phyloP scores from a whole-genome alignment of 768 basidiomycete species.

The Daedaleopsis sinensis region DNA sequence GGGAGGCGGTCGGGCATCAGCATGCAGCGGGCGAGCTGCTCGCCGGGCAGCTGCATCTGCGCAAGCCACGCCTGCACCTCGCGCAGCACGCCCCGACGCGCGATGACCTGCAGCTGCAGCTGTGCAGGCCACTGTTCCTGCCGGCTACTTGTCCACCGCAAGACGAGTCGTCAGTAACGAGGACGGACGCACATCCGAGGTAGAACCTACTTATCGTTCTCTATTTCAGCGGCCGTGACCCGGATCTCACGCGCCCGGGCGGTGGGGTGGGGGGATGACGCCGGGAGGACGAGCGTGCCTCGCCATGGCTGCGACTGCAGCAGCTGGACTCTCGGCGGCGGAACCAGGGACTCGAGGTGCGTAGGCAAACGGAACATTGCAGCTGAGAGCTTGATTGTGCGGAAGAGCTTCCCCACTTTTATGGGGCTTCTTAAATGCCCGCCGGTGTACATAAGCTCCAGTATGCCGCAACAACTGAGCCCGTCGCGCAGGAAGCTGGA shows the following conservation, averaged over 20 bases:
- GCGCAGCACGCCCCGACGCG: slow-evolving; percentile 42
- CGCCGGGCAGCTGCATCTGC: slow-evolving; percentile 45
- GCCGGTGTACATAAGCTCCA: slow-evolving; percentile 20
- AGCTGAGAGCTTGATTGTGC: slow-evolving; percentile 13
- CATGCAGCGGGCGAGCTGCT: slow-evolving; percentile 41
- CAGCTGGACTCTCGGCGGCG: slow-evolving; percentile 52
- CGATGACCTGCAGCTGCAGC: slow-evolving; percentile 46
- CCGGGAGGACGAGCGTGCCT: slow-evolving; percentile 55
- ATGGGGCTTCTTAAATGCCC: slow-evolving; percentile 17
- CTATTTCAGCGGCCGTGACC: slow-evolving; percentile 69
- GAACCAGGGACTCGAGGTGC: slow-evolving; percentile 59
- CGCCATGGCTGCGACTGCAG: slow-evolving; percentile 54
- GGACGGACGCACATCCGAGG: slow-evolving; percentile 3
- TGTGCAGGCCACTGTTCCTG: slow-evolving; percentile 57
- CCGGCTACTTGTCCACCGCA: slow-evolving; percentile 37
- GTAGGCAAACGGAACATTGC: slow-evolving; percentile 59
- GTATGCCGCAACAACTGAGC: slow-evolving; percentile 14
- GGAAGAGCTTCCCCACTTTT: slow-evolving; percentile 16
- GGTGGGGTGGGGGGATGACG: slow-evolving; percentile 46
- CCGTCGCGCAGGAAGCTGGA: slow-evolving; percentile 14
- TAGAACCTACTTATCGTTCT: slow-evolving; percentile 65
- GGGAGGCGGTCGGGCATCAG: slow-evolving; percentile 64
- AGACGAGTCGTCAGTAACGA: slow-evolving; percentile 11
- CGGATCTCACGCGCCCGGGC: slow-evolving; percentile 51
- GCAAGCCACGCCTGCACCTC: slow-evolving; percentile 57